Evolutionary conservation across 345 rosid genomes (phyloP).

Genomic region (Pistacia atlantica): DNA sequence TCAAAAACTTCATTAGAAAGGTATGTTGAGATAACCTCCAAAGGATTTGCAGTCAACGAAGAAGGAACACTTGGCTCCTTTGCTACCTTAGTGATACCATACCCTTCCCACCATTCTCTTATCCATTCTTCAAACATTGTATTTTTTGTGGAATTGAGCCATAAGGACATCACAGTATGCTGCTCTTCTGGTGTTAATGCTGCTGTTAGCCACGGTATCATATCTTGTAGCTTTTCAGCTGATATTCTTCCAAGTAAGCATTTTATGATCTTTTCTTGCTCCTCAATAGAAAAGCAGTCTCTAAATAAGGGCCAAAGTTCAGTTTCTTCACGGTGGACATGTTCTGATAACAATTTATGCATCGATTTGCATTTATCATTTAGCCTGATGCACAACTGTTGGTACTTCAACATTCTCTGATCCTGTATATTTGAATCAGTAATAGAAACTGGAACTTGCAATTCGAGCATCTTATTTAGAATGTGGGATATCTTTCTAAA

Average conservation of each 20-base stretch:
- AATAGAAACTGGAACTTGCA: slow-evolving; percentile 34
- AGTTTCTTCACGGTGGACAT: slow-evolving; percentile 65
- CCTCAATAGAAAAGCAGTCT: slow-evolving; percentile 58
- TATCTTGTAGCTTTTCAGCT: slow-evolving; percentile 69
- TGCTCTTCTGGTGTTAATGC: slow-evolving; percentile 65
- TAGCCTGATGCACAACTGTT: slow-evolving; percentile 56
- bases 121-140: slow-evolving; percentile 88
- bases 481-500: slow-evolving; percentile 56
- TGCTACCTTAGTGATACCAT: slow-evolving; percentile 29
- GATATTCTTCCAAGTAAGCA: slow-evolving; percentile 70
- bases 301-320: slow-evolving; percentile 75
- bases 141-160: slow-evolving; percentile 65
- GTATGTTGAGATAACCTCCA: slow-evolving; percentile 64
- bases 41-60: slow-evolving; percentile 43
- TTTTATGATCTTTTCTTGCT: slow-evolving; percentile 75
- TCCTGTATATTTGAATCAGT: slow-evolving; percentile 27
- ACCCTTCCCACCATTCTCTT: slow-evolving; percentile 80
- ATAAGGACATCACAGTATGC: slow-evolving; percentile 51
- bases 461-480: slow-evolving; percentile 59
- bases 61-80: slow-evolving; percentile 35
- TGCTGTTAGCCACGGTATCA: slow-evolving; percentile 80
- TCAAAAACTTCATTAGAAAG: slow-evolving; percentile 44
- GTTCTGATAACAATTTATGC: slow-evolving; percentile 69
- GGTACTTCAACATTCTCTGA: slow-evolving; percentile 32
- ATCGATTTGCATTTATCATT: slow-evolving; percentile 59